Conservation (phyloP, 2,329 filamentous ascomycete genomes). For the Aspergillus sp. region DNA sequence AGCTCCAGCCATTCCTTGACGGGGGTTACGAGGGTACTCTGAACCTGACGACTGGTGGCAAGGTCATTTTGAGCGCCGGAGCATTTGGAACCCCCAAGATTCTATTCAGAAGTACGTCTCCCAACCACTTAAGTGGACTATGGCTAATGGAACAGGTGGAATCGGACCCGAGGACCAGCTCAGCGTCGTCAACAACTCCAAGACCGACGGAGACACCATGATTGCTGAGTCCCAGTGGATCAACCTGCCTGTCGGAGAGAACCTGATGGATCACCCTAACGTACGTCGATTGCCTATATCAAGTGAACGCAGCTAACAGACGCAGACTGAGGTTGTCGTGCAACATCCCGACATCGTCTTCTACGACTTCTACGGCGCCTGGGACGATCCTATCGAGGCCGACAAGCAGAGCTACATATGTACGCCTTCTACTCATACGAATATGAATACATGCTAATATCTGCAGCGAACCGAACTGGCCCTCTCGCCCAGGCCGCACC, state of each 20-base stretch:
- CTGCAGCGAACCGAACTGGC: slow-evolving; percentile 11
- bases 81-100: slow-evolving; percentile 70
- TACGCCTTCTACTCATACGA: not conserved
- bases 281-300: slow-evolving; percentile 11
- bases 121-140: no score
- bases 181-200: slow-evolving; percentile 40
- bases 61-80: slow-evolving; percentile 68
- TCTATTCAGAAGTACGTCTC: slow-evolving; percentile 51
- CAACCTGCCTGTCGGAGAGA: slow-evolving; percentile 52
- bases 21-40: slow-evolving; percentile 48
- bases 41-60: slow-evolving; percentile 62
- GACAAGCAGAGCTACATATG: slow-evolving; percentile 14
- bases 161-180: slow-evolving; percentile 61
- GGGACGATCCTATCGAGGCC: slow-evolving; percentile 11
- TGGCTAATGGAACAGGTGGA: slow-evolving; percentile 38
- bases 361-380: slow-evolving; percentile 22
- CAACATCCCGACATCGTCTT: slow-evolving; percentile 23
- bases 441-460: not conserved
- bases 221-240: slow-evolving; percentile 50
- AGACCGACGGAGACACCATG: slow-evolving; percentile 38
- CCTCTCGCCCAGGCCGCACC: slow-evolving; percentile 16
- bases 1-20: slow-evolving; percentile 20
- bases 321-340: slow-evolving; percentile 15
- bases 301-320: slow-evolving; percentile 6
- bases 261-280: slow-evolving; percentile 46